Evolutionary conservation across 75 land plant species (phyloP).

Genomic region (Pinus albicaulis): DNA sequence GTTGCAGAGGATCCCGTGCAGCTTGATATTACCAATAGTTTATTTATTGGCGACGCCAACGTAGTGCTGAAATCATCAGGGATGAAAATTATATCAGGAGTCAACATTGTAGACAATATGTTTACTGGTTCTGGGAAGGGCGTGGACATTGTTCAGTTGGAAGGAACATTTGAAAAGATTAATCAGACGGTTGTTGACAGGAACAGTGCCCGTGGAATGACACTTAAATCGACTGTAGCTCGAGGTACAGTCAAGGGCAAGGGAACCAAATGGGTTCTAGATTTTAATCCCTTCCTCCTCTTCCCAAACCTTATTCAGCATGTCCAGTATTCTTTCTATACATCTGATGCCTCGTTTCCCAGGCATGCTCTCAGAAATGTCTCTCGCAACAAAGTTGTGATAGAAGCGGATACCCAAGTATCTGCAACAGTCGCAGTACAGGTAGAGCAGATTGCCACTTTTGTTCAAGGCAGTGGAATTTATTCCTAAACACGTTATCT

Average conservation of each 20-base stretch:
- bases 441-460: conserved; percentile 9
- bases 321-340: conserved; percentile 63
- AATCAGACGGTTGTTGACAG: conserved; percentile 59
- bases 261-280: conserved; percentile 54
- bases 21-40: conserved; percentile 53
- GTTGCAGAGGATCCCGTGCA: conserved; percentile 85
- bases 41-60: conserved; percentile 77
- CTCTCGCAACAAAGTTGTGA: conserved; percentile 35
- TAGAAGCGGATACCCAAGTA: conserved; percentile 30
- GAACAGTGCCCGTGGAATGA: conserved; percentile 72
- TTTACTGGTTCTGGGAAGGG: conserved; percentile 53
- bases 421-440: conserved; percentile 43
- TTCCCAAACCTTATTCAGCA: conserved; percentile 61
- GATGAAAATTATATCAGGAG: conserved; percentile 21
- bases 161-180: conserved; percentile 42
- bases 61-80: conserved; percentile 46
- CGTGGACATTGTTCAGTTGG: conserved; percentile 41
- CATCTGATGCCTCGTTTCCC: conserved; percentile 21
- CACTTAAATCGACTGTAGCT: conserved; percentile 58
- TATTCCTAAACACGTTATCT: background rate
- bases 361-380: conserved; percentile 45
- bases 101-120: conserved; percentile 69
- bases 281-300: conserved; percentile 48
- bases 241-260: conserved; percentile 34
- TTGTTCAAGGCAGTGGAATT: background rate